Conservation (phyloP, 208 protist genomes). For the Leishmania tarentolae region DNA sequence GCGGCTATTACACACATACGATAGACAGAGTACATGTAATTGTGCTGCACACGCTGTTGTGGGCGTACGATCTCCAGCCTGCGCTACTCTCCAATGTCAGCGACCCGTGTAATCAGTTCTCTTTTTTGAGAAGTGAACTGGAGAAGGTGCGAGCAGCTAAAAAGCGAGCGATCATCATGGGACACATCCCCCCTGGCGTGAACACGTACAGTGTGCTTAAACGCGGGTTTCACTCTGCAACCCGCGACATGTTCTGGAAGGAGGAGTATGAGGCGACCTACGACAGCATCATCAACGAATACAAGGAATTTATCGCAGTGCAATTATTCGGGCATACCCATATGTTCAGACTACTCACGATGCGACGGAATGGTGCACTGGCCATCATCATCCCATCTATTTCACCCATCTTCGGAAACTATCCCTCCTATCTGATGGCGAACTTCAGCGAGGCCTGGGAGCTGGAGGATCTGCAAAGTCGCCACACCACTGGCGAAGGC, state of each 20-base stretch:
- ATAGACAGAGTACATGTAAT: conserved; percentile 44
- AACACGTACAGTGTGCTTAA: conserved; percentile 18
- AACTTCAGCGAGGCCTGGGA: conserved; percentile 38
- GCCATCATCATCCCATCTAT: conserved; percentile 65
- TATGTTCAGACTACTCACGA: conserved; percentile 51
- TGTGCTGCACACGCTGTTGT: conserved; percentile 78
- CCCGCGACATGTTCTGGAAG: conserved; percentile 74
- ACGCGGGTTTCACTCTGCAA: conserved; percentile 27
- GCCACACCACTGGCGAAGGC: conserved; percentile 39
- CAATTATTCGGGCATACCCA: conserved; percentile 86
- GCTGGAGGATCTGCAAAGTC: conserved; percentile 47
- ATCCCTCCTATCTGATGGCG: conserved; percentile 71
- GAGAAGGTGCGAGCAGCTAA: conserved; percentile 30
- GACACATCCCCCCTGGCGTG: conserved; percentile 72
- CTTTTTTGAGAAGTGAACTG: conserved; percentile 56
- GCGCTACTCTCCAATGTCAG: conserved; percentile 35
- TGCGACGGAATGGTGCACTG: conserved; percentile 18
- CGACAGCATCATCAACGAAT: conserved; percentile 46
- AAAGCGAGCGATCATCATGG: conserved; percentile 73
- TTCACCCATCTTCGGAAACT: conserved; percentile 65
- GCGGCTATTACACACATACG: conserved; percentile 65
- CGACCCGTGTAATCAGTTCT: conserved; percentile 80
- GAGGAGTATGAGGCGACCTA: conserved; percentile 52
- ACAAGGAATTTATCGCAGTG: conserved; percentile 40
- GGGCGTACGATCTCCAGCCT: conserved; percentile 42